Percentiles rank a stretch among this genome's conserved stretches.
phyloP scores from a whole-genome alignment of 306 rosid genomes.

The Pyrus pyrifolia region DNA sequence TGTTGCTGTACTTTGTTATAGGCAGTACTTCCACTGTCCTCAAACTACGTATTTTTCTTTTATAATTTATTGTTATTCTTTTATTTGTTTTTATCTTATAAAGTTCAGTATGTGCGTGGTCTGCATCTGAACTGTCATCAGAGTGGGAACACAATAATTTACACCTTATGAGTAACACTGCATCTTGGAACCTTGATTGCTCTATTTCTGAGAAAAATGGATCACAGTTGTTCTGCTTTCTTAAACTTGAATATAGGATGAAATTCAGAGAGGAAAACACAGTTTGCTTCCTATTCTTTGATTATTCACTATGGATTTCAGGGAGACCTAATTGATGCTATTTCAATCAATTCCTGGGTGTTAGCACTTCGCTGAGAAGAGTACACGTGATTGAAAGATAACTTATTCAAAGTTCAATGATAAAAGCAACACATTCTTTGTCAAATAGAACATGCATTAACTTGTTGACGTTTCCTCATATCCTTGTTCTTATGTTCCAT shows the following conservation, averaged over 20 bases:
- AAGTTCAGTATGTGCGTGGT: neutral
- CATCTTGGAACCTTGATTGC: too few relatives aligned
- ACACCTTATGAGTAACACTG: neutral
- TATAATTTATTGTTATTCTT: neutral
- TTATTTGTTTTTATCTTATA: neutral
- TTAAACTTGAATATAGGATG: neutral
- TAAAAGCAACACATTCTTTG: neutral
- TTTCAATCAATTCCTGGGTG: neutral
- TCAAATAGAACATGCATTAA: neutral
- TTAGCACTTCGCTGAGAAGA: neutral
- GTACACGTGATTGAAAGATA: neutral
- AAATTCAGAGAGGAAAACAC: neutral
- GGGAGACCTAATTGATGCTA: neutral
- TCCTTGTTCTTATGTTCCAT: neutral
- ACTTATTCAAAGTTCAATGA: neutral
- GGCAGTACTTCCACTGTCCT: neutral
- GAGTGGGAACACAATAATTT: neutral
- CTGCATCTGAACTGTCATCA: neutral
- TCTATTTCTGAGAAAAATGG: neutral
- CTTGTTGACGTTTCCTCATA: neutral
- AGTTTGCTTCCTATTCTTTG: neutral
- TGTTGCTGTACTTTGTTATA: neutral
- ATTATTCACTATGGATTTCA: neutral
- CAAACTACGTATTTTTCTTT: neutral
- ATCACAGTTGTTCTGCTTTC: neutral